Conservation (phyloP, 176 grass and related monocot genomes). For the Phoenix dactylifera region DNA sequence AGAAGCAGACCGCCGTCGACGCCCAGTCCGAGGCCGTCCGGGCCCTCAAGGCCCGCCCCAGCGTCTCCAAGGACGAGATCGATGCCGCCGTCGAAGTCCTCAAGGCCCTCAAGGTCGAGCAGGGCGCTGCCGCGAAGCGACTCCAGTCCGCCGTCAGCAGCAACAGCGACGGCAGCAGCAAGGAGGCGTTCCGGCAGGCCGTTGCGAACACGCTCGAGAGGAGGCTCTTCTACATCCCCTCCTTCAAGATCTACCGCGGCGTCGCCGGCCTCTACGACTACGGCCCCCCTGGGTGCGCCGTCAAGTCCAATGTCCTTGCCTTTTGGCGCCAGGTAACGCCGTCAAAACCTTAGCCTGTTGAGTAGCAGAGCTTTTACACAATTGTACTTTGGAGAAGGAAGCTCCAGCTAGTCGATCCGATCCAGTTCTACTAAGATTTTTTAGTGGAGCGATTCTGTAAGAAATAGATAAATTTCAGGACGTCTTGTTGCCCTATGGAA, state of each 20-base stretch:
- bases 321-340: constrained; percentile 70
- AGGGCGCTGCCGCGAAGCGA: constrained; percentile 37
- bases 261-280: constrained; percentile 83
- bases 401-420: no score
- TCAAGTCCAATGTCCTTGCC: constrained; percentile 64
- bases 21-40: constrained; percentile 48
- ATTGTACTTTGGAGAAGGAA: not conserved
- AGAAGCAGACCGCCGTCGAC: constrained; percentile 45
- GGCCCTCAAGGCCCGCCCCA: constrained; percentile 30
- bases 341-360: not conserved
- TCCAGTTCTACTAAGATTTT: no score
- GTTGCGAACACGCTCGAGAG: constrained; percentile 76
- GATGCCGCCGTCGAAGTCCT: constrained; percentile 52
- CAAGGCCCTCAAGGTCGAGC: constrained; percentile 46
- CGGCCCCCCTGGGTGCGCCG: constrained; percentile 64
- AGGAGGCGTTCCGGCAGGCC: constrained; percentile 57
- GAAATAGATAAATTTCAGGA: no score
- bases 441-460: no score
- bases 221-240: constrained; percentile 72
- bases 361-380: not conserved
- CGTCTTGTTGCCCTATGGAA: no score
- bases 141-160: constrained; percentile 28
- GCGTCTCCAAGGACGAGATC: constrained; percentile 26
- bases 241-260: constrained; percentile 82
- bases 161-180: constrained; percentile 16